These are phyloP conservation scores for Parietaria judaica DNA, from an alignment of 306 rosid species.

Conservation along the genomic window DNA sequence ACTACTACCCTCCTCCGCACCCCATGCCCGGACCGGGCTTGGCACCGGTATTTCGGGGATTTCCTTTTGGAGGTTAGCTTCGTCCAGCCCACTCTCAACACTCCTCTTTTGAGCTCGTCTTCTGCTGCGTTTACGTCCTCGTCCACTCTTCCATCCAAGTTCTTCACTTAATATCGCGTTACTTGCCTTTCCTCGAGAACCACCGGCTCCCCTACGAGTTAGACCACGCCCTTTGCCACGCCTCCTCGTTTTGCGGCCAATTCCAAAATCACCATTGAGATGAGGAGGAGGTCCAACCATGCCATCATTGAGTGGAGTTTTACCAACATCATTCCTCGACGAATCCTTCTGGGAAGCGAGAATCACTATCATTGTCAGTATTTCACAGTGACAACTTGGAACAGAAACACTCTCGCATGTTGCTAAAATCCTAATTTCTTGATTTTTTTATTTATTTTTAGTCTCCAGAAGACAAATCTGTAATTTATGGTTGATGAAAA, in stretches of 20 bases:
- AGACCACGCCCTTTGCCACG: slow-evolving; percentile 23
- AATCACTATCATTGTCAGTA: not conserved
- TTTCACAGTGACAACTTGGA: not conserved
- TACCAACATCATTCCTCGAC: slow-evolving; percentile 27
- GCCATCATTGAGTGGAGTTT: slow-evolving; percentile 21
- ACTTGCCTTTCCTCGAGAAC: slow-evolving; percentile 32
- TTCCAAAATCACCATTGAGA: slow-evolving; percentile 18
- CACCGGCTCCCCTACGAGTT: slow-evolving; percentile 21
- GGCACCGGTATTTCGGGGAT: slow-evolving; percentile 14
- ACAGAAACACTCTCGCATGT: not conserved
- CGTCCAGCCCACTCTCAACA: slow-evolving; percentile 15
- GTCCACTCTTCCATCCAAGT: slow-evolving; percentile 36
- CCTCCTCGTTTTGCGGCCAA: slow-evolving; percentile 33
- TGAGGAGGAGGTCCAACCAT: slow-evolving; percentile 18
- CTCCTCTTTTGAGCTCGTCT: slow-evolving; percentile 29
- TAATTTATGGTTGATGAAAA: not conserved
- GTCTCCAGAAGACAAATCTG: not conserved
- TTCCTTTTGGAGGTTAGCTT: slow-evolving; percentile 9
- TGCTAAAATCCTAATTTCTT: not conserved
- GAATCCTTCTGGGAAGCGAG: slow-evolving; percentile 37
- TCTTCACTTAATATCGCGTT: slow-evolving; percentile 31
- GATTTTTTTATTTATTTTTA: not conserved
- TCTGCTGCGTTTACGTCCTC: slow-evolving; percentile 28
- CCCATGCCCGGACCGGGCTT: slow-evolving; percentile 20
- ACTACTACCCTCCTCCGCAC: slow-evolving; percentile 30